phyloP scores from a whole-genome alignment of 768 basidiomycete species.

The Leccinum uliginosum region DNA sequence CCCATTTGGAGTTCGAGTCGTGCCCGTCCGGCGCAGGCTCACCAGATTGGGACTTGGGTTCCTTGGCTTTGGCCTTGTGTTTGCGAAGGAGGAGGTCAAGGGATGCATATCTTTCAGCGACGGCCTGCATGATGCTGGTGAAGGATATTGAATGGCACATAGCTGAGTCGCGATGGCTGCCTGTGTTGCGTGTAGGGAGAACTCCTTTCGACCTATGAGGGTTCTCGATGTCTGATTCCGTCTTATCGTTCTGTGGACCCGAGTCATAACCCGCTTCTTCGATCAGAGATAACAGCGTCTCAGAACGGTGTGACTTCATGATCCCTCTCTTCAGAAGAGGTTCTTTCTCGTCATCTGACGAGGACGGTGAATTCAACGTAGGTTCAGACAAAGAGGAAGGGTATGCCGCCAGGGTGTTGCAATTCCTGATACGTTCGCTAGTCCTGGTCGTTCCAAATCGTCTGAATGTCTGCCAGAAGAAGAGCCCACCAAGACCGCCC shows the following conservation, averaged over 20 bases:
- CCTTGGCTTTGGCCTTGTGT: slow-evolving; percentile 4
- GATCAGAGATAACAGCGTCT: slow-evolving; percentile 9
- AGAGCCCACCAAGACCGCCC: background rate
- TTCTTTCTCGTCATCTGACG: slow-evolving; percentile 7
- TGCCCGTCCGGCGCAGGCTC: background rate
- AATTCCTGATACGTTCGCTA: background rate
- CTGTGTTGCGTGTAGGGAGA: background rate
- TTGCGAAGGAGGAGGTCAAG: slow-evolving; percentile 17
- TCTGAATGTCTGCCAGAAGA: background rate
- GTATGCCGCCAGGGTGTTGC: background rate
- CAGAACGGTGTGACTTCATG: slow-evolving; percentile 10
- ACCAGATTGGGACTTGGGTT: background rate
- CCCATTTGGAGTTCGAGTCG: slow-evolving; percentile 24
- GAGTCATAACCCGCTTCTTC: slow-evolving; percentile 3
- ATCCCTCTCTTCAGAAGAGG: slow-evolving; percentile 1
- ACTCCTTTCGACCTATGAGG: background rate
- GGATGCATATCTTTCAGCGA: slow-evolving; percentile 12
- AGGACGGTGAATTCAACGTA: background rate
- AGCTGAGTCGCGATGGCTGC: slow-evolving; percentile 10
- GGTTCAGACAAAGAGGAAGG: slow-evolving; percentile 14
- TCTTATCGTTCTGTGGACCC: background rate
- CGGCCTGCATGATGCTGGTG: slow-evolving; percentile 10
- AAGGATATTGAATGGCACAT: slow-evolving; percentile 16
- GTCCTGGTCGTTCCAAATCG: background rate
- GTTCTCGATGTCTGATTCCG: background rate